These are phyloP conservation scores for Carallia brachiata DNA, from an alignment of 345 rosid species.

Conservation along the genomic window DNA sequence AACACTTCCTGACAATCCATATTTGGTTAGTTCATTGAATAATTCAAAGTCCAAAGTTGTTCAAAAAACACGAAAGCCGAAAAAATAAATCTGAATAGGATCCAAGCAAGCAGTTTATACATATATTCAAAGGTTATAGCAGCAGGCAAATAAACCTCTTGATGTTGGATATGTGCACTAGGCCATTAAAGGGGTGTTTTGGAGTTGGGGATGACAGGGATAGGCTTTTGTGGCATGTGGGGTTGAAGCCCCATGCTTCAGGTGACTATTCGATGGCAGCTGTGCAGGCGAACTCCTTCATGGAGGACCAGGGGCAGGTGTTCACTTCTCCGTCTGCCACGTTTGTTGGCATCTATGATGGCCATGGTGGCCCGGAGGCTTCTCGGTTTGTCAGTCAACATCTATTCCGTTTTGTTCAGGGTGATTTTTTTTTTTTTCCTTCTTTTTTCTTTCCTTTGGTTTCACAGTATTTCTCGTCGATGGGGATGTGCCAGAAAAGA, in stretches of 20 bases:
- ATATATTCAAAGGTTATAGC: neutral
- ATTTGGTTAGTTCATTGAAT: conserved; percentile 24
- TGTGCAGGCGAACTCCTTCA: conserved; percentile 57
- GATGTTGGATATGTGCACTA: conserved; percentile 32
- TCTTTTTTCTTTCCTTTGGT: neutral
- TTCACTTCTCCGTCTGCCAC: conserved; percentile 62
- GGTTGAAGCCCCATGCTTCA: conserved; percentile 53
- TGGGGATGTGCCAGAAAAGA: neutral
- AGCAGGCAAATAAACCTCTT: conserved; percentile 4
- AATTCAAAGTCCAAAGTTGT: neutral
- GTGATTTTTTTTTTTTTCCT: conserved; percentile 23
- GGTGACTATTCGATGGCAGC: conserved; percentile 64
- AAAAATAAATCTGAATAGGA: no score
- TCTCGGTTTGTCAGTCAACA: conserved; percentile 51
- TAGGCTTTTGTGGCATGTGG: conserved; percentile 50
- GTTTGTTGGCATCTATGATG: conserved; percentile 64
- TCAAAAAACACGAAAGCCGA: no score
- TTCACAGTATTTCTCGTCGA: neutral
- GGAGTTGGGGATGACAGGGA: conserved; percentile 38
- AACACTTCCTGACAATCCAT: neutral
- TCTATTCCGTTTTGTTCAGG: conserved; percentile 44
- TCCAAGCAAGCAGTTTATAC: conserved; percentile 1
- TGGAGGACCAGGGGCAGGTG: conserved; percentile 71
- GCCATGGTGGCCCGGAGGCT: conserved; percentile 72
- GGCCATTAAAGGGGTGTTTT: conserved; percentile 45